Evolutionary conservation across 2,329 filamentous ascomycete genomes (phyloP), one percentile per base, ranked within the genome.

Genomic region (Geosmithia putterillii): DNA sequence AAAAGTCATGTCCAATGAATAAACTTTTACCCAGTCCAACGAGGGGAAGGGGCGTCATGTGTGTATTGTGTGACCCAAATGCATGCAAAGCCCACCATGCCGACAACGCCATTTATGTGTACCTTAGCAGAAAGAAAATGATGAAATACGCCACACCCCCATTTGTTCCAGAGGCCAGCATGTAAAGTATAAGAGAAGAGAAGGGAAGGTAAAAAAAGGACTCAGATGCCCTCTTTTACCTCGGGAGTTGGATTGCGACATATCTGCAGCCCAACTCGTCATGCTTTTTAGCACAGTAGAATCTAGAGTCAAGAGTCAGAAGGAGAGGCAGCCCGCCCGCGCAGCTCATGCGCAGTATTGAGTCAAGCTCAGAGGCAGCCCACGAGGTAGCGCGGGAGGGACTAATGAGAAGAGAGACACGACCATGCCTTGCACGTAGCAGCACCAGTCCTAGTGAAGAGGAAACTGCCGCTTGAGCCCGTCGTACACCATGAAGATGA

Each of bases 401-500:
- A 12, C n/a, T n/a, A n/a, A n/a, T n/a, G n/a, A n/a, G n/a, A n/a
- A n/a, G n/a, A n/a, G n/a, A n/a, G n/a, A n/a, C n/a, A n/a, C n/a
- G 19, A 8, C 22, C 18, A 19, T 37, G 19, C 10, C n/a, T 42
- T n/a, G 10, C 22, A 8, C 12, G 23, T 25, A 10, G 23, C 7
- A n/a, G n/a, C n/a, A n/a, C n/a, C 10, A 25, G 23, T 25, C 23
- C 47, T 51, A 64, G 45, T 65, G 61, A 50, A 76, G 52, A 28
- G 74, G 70, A 54, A 92, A 73, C 51, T 78, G 67, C 49, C 70
- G 73, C 66, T 88, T 88, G 60, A 98, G 62, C 14, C 81, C 83
- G 63, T 96, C 92, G 58, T 89, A 96, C 47, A 96, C 80, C 48
- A 92, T 89, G 57, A 98, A 98, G 47, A 98, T 98, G 57, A 96